Conservation (phyloP, 2,329 filamentous ascomycete species). For the Aureobasidium zeae region DNA sequence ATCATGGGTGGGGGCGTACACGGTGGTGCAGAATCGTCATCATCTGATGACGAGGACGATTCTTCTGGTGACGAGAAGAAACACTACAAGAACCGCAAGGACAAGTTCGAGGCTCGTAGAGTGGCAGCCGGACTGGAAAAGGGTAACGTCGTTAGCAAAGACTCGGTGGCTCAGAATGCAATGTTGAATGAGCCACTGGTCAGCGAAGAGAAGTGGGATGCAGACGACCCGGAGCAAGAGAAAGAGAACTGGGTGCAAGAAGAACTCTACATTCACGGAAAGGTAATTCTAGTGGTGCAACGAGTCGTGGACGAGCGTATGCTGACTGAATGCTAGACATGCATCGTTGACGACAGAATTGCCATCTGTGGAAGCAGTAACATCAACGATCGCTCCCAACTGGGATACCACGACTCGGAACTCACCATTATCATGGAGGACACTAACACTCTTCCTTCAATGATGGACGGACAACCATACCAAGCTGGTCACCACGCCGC, state of each 20-base stretch:
- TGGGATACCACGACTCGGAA: constrained; percentile 85
- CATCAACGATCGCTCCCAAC: constrained; percentile 81
- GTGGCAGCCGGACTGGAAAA: constrained; percentile 29
- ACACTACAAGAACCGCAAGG: constrained; percentile 34
- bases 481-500: constrained; percentile 73
- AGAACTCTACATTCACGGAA: constrained; percentile 90
- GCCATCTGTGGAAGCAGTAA: constrained; percentile 64
- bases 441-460: constrained; percentile 57
- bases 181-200: constrained; percentile 61
- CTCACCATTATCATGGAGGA: constrained; percentile 87
- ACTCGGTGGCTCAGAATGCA: constrained; percentile 65
- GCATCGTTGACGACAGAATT: constrained; percentile 78
- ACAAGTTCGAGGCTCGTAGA: constrained; percentile 38
- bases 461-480: constrained; percentile 70
- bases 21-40: constrained; percentile 38
- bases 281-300: constrained; percentile 43
- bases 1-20: constrained; percentile 71
- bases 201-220: constrained; percentile 67
- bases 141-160: constrained; percentile 43
- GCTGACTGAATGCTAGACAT: constrained; percentile 29
- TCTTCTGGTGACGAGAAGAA: constrained; percentile 27
- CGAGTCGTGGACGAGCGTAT: neutral
- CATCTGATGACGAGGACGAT: constrained; percentile 23
- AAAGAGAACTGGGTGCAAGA: constrained; percentile 88
- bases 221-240: constrained; percentile 52